These are phyloP conservation scores for Andrographis paniculata DNA, from an alignment of 305 asterid species.

Conservation along the genomic window DNA sequence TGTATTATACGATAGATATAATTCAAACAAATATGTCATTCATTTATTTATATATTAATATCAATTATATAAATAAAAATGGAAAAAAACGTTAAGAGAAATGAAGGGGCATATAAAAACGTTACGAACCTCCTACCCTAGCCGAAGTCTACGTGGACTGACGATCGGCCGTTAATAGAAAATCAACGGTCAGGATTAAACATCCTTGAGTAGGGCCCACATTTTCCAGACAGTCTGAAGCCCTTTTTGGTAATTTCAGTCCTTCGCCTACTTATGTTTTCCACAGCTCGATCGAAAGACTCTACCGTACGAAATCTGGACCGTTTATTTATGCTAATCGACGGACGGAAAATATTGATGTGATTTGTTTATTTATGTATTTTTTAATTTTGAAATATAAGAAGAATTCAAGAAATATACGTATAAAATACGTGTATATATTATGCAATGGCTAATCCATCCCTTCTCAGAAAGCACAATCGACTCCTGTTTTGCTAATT, in stretches of 20 bases:
- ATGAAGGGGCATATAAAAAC: too few species aligned
- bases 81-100: too few species aligned
- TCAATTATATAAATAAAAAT: too few species aligned
- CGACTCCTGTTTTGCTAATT: slow-evolving; percentile 20
- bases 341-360: slow-evolving; percentile 19
- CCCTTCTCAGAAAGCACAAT: slow-evolving; percentile 20
- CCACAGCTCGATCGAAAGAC: slow-evolving; percentile 1
- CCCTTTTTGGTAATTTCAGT: slow-evolving; percentile 11
- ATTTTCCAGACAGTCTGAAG: background rate
- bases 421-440: slow-evolving; percentile 9
- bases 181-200: slow-evolving; percentile 14
- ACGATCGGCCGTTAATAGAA: slow-evolving; percentile 8
- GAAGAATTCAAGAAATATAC: slow-evolving; percentile 7
- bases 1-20: too few species aligned
- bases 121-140: background rate
- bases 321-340: slow-evolving; percentile 13
- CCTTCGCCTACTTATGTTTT: background rate
- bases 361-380: too few species aligned
- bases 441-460: background rate
- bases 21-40: too few species aligned
- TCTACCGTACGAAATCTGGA: slow-evolving; percentile 1
- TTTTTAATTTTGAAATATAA: too few species aligned
- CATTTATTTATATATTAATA: too few species aligned
- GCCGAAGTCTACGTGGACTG: slow-evolving; percentile 14
- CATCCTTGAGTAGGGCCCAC: background rate